Conservation (phyloP, 352 stramenopile genomes). For the Globisporangium middletonii region DNA sequence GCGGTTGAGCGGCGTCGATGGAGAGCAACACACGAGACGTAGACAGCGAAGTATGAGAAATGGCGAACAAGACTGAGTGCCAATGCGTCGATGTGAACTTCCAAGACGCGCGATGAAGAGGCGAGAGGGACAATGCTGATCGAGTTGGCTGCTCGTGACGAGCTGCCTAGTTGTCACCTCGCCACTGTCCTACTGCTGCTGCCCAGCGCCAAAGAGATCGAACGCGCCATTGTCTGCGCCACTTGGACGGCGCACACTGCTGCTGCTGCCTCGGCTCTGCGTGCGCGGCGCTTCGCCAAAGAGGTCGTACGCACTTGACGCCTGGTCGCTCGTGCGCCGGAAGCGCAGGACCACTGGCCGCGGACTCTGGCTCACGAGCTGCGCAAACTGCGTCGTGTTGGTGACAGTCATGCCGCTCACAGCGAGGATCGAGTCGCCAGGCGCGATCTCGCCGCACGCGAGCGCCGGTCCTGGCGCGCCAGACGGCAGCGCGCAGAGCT, state of each 20-base stretch:
- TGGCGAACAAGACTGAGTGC: no score
- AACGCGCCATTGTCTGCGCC: neutral
- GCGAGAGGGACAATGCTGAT: no score
- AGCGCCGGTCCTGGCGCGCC: slow-evolving; percentile 40
- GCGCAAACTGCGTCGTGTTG: slow-evolving; percentile 70
- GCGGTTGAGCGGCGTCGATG: no score
- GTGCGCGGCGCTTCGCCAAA: slow-evolving; percentile 44
- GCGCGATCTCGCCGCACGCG: slow-evolving; percentile 40
- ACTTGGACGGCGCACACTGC: neutral
- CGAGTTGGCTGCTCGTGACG: no score
- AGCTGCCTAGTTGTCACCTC: no score
- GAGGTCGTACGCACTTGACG: slow-evolving; percentile 47
- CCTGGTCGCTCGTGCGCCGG: slow-evolving; percentile 32
- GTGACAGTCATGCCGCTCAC: slow-evolving; percentile 61
- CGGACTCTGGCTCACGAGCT: slow-evolving; percentile 46
- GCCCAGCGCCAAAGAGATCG: neutral
- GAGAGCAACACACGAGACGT: no score
- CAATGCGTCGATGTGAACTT: no score
- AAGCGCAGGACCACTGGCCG: slow-evolving; percentile 74
- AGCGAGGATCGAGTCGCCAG: slow-evolving; percentile 63
- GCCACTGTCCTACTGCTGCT: no score
- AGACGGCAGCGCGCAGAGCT: slow-evolving; percentile 44
- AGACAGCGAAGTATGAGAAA: no score
- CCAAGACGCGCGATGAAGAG: no score
- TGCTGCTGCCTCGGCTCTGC: neutral